Percentiles rank a stretch among this genome's conserved stretches.
Evolutionary conservation across 2,329 filamentous ascomycete species (phyloP).

Genomic region (Chaetomium strumarium): DNA sequence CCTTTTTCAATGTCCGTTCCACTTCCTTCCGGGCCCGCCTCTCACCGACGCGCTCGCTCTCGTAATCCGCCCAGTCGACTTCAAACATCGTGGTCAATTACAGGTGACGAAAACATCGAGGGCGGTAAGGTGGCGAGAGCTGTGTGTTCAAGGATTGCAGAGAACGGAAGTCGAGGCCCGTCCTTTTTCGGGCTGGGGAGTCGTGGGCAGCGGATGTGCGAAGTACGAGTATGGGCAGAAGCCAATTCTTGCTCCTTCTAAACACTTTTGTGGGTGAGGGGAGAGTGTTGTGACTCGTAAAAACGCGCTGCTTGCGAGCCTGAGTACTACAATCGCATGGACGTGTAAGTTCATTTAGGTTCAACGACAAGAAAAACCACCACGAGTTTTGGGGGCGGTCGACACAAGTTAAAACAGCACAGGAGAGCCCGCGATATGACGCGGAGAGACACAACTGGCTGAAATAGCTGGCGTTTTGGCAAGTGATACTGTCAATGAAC

Average conservation of each 20-base stretch:
- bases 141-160: not conserved
- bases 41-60: slow-evolving; percentile 48
- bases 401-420: not conserved
- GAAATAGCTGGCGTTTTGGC: not conserved
- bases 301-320: too few relatives aligned
- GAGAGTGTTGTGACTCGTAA: too few relatives aligned
- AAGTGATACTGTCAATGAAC: not conserved
- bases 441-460: not conserved
- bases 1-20: slow-evolving; percentile 31
- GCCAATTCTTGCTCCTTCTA: too few relatives aligned
- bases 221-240: too few relatives aligned
- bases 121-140: not conserved
- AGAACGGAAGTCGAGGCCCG: not conserved
- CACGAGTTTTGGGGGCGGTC: too few relatives aligned
- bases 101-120: not conserved
- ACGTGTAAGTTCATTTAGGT: too few relatives aligned
- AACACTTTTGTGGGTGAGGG: not conserved
- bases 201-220: too few relatives aligned
- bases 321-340: too few relatives aligned
- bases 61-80: slow-evolving; percentile 52
- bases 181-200: too few relatives aligned
- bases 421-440: not conserved
- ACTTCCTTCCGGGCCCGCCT: slow-evolving; percentile 44
- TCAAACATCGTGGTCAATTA: slow-evolving; percentile 46
- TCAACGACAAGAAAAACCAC: too few relatives aligned